Conservation (phyloP, 495 filamentous ascomycete species). For the Neurospora pannonica region DNA sequence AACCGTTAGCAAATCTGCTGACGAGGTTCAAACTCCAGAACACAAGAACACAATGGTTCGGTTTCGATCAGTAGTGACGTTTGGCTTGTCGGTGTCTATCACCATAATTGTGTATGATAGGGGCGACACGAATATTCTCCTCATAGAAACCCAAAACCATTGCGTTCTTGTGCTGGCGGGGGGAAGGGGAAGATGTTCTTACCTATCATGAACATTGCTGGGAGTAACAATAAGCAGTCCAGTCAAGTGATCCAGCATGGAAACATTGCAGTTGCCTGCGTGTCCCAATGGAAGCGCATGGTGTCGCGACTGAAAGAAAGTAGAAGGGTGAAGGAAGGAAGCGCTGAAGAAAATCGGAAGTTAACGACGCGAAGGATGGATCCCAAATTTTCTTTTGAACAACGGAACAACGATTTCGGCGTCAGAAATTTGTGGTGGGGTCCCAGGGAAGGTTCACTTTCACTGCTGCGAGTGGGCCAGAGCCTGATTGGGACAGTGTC, state of each 20-base stretch:
- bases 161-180: not conserved
- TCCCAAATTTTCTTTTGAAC: not conserved
- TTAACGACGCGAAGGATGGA: not conserved
- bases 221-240: not conserved
- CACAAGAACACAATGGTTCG: not conserved
- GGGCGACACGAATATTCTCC: constrained; percentile 81
- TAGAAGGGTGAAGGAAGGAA: not conserved
- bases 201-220: constrained; percentile 17
- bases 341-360: not conserved
- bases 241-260: not conserved
- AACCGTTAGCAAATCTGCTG: constrained; percentile 8
- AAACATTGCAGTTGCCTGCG: not conserved
- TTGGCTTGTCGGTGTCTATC: constrained; percentile 88
- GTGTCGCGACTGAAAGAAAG: not conserved
- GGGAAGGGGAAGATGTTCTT: constrained; percentile 8
- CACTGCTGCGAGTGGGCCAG: not conserved
- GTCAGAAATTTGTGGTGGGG: not conserved
- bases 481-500: not conserved
- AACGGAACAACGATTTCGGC: not conserved
- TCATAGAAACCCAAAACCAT: constrained; percentile 43
- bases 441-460: not conserved
- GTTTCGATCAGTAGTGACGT: constrained; percentile 64
- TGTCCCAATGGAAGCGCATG: not conserved
- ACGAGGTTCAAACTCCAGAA: not conserved
- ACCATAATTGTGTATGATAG: constrained; percentile 79